phyloP scores from a whole-genome alignment of 1,284 basidiomycete species.

The Taiwanofungus camphoratus region DNA sequence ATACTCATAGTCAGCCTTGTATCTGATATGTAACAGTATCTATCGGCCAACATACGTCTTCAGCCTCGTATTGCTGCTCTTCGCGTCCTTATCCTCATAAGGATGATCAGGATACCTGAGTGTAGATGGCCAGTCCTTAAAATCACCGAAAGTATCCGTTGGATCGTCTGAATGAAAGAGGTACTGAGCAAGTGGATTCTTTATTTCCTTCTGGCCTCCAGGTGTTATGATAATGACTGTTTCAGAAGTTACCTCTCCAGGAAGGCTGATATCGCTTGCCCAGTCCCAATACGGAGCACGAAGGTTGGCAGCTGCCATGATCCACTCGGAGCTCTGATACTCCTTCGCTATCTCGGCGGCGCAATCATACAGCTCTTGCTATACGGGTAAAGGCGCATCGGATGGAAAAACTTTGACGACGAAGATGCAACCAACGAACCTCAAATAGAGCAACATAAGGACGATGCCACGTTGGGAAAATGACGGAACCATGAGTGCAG shows the following conservation, averaged over 20 bases:
- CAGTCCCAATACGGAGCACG: conserved; percentile 50
- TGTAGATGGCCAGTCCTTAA: conserved; percentile 33
- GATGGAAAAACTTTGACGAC: neutral
- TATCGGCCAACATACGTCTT: conserved; percentile 22
- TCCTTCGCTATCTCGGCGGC: conserved; percentile 35
- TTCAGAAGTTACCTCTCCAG: conserved; percentile 34
- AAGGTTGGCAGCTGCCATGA: conserved; percentile 32
- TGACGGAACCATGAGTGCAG: conserved; percentile 42
- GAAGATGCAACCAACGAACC: conserved; percentile 26
- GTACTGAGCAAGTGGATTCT: conserved; percentile 41
- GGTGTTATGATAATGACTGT: conserved; percentile 34
- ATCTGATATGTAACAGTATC: neutral
- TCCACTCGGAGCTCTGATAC: conserved; percentile 34
- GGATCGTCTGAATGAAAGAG: conserved; percentile 37
- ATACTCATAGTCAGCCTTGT: neutral
- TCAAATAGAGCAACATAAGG: conserved; percentile 46
- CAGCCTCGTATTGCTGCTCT: conserved; percentile 28
- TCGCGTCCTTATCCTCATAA: conserved; percentile 22
- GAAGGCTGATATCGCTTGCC: conserved; percentile 35
- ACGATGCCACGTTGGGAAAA: conserved; percentile 51
- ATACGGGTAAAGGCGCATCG: conserved; percentile 1
- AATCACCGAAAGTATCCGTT: conserved; percentile 29
- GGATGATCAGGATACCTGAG: conserved; percentile 38
- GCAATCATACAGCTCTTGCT: conserved; percentile 40
- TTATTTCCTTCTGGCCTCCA: conserved; percentile 30